A percentile compares a stretch with the other conserved stretches of the same genome.
These are phyloP conservation scores for Cytospora piceae DNA, from an alignment of 2,329 filamentous ascomycete species.

Conservation along the genomic window DNA sequence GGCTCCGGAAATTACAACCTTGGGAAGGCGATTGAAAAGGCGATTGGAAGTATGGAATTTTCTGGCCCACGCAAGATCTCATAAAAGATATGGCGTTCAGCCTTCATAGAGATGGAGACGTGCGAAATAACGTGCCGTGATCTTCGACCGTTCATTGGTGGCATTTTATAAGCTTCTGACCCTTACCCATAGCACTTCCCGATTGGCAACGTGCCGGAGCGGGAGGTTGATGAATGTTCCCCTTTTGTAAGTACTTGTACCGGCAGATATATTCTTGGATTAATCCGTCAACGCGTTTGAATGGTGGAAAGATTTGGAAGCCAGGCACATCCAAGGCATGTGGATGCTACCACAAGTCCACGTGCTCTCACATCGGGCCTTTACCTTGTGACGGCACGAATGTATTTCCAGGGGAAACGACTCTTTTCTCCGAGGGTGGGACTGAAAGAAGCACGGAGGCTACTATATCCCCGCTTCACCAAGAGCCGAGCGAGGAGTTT, in stretches of 20 bases:
- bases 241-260: not conserved
- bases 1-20: too few relatives aligned
- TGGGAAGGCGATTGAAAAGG: too few relatives aligned
- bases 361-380: not conserved
- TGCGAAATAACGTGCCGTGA: not conserved
- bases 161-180: not conserved
- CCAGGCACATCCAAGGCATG: not conserved
- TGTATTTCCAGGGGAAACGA: not conserved
- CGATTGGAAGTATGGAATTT: too few relatives aligned
- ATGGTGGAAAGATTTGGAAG: slow-evolving; percentile 3
- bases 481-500: not conserved
- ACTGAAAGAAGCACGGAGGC: not conserved
- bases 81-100: too few relatives aligned
- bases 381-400: not conserved
- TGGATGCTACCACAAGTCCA: not conserved
- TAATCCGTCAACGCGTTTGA: not conserved
- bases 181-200: not conserved
- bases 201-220: not conserved
- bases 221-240: not conserved
- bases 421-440: not conserved
- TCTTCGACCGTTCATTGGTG: not conserved
- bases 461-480: not conserved
- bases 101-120: too few relatives aligned
- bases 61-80: too few relatives aligned
- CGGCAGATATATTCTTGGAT: not conserved